Conservation (phyloP, 1,284 basidiomycete species). For the Pseudozyma hubeiensis region DNA sequence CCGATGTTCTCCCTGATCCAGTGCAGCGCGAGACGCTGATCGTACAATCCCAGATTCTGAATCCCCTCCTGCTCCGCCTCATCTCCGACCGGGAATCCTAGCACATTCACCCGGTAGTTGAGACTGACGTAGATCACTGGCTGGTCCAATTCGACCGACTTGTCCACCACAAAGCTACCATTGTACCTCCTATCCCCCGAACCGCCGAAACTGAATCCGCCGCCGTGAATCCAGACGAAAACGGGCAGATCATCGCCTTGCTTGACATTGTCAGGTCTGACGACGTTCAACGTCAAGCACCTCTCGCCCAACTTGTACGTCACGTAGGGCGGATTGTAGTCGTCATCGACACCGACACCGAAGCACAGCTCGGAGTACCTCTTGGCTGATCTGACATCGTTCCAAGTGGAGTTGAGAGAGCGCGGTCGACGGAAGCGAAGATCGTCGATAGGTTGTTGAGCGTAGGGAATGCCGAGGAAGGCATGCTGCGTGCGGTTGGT, state of each 20-base stretch:
- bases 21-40: slow-evolving; percentile 49
- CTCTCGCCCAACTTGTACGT: slow-evolving; percentile 43
- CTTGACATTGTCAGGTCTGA: slow-evolving; percentile 13
- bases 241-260: slow-evolving; percentile 26
- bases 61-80: slow-evolving; percentile 10
- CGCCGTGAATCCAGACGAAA: slow-evolving; percentile 39
- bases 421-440: slow-evolving; percentile 19
- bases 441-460: slow-evolving; percentile 23
- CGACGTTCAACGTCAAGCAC: slow-evolving; percentile 46
- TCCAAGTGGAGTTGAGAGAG: slow-evolving; percentile 20
- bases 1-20: slow-evolving; percentile 52
- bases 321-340: slow-evolving; percentile 35
- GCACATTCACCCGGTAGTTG: slow-evolving; percentile 29
- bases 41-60: slow-evolving; percentile 38
- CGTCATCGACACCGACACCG: slow-evolving; percentile 22
- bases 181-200: slow-evolving; percentile 31
- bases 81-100: slow-evolving; percentile 23
- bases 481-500: slow-evolving; percentile 23
- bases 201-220: slow-evolving; percentile 36
- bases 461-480: slow-evolving; percentile 47
- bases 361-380: slow-evolving; percentile 35
- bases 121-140: slow-evolving; percentile 34
- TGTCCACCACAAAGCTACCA: slow-evolving; percentile 36
- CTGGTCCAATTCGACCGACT: slow-evolving; percentile 27
- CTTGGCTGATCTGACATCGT: slow-evolving; percentile 23